Conservation (phyloP, 805 yeast species). For the Metschnikowia picachoensis region DNA sequence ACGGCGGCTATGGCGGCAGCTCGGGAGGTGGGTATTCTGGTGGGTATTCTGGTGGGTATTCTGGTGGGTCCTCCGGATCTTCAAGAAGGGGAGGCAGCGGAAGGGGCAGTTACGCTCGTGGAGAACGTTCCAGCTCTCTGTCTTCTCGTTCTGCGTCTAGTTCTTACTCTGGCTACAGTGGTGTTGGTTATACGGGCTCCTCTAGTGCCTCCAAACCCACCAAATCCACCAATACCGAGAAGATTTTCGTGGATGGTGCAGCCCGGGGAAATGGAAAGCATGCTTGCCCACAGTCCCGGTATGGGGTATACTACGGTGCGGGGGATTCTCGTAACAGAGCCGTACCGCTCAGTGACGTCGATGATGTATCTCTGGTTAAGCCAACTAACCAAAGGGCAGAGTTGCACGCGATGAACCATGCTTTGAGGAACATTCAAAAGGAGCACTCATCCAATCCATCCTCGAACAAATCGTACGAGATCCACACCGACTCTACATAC, state of each 20-base stretch:
- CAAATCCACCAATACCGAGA: neutral
- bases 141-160: neutral
- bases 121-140: neutral
- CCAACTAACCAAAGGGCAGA: constrained; percentile 86
- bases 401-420: constrained; percentile 59
- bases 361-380: constrained; percentile 12
- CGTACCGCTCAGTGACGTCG: constrained; percentile 43
- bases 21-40: constrained; percentile 1
- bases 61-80: neutral
- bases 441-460: constrained; percentile 11
- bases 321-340: constrained; percentile 52
- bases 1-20: neutral
- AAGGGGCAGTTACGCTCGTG: constrained; percentile 1
- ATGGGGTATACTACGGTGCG: constrained; percentile 69
- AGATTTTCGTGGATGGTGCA: constrained; percentile 78
- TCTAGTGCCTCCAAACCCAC: neutral
- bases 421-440: constrained; percentile 45
- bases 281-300: constrained; percentile 48
- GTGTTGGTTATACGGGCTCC: neutral
- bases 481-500: constrained; percentile 71
- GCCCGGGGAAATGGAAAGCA: constrained; percentile 53
- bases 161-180: neutral
- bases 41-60: neutral
- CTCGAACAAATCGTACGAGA: constrained; percentile 26
- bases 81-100: neutral